Conservation (phyloP, 495 filamentous ascomycete species). For the Hyaloscypha hepaticicola region DNA sequence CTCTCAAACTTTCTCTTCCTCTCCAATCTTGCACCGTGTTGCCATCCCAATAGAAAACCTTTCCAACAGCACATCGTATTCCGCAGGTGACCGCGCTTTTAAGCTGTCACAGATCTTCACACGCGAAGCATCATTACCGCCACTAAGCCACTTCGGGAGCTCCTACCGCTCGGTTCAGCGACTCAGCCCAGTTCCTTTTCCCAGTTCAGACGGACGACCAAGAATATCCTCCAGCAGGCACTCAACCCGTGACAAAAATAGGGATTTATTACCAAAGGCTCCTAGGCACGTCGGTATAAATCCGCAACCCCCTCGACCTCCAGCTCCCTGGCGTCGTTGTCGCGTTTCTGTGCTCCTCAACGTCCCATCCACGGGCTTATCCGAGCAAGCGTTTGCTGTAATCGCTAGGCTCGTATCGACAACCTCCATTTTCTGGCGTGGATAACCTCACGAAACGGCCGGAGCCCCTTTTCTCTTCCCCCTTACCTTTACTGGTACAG, state of each 20-base stretch:
- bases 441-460: slow-evolving; percentile 6
- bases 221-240: slow-evolving; percentile 16
- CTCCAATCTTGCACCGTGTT: neutral
- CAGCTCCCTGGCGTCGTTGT: neutral
- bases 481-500: slow-evolving; percentile 23
- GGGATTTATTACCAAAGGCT: neutral
- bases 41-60: neutral
- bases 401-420: slow-evolving; percentile 26
- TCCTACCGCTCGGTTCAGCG: slow-evolving; percentile 19
- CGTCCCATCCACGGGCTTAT: slow-evolving; percentile 22
- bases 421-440: slow-evolving; percentile 12
- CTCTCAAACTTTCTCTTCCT: neutral
- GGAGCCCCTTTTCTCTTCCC: slow-evolving; percentile 1
- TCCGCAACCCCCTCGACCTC: neutral
- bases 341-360: slow-evolving; percentile 11
- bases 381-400: slow-evolving; percentile 13
- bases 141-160: slow-evolving; percentile 3
- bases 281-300: slow-evolving; percentile 18
- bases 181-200: slow-evolving; percentile 26
- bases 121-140: neutral
- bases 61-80: neutral
- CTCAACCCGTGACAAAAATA: slow-evolving; percentile 12
- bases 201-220: slow-evolving; percentile 16
- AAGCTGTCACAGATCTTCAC: slow-evolving; percentile 8
- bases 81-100: neutral